Base-by-base conservation (phyloP, 164 flowering plant species). In the Umbellularia californica region DNA sequence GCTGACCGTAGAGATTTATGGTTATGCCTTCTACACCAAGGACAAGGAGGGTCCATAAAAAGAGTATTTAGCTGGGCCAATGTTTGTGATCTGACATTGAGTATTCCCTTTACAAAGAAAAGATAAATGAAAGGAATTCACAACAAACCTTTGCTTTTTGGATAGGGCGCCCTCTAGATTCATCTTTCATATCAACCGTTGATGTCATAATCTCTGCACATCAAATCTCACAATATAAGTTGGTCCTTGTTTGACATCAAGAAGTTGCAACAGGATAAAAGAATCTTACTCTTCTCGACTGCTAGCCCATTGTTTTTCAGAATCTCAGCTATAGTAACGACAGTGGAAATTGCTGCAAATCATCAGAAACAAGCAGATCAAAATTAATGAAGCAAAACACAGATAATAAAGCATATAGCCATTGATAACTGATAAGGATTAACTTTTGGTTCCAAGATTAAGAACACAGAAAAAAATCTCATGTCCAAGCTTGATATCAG, bases 101-200 rank as follows among this genome's bases (percentile, higher is more conserved):
- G 2, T 41, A 41, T 41, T 41, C 47, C 47, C 47, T 41, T 41
- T 41, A 41, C 47, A 41, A 41, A 5, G 47, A 41, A 41, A 41
- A 41, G 10, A 5, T 41, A 9, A 6, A 41, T 41, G 47, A 41
- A 41, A 41, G 47, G 47, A 41, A 41, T 41, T 41, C 47, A 5
- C 47, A 41, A 41, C 11, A 7, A 55, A 92, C 95, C 90, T 86
- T 90, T 15, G 95, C 94, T 78, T 92, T 92, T 76, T 88, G 97
- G 65, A 90, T 81, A 15, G 86, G 27, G 22, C 91, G 84, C n/a
- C 95, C 94, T 70, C 78, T 85, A 74, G 76, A 82, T 76, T 90
- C 94, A 79, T 92, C 97, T 76, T 86, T 90, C 88, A 87, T 87
- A 77, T 86, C 93, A 58, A 92, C 87, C 0, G 94, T 87, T 5